phyloP scores from a whole-genome alignment of 495 filamentous ascomycete species.

The Geoglossum glabrum region DNA sequence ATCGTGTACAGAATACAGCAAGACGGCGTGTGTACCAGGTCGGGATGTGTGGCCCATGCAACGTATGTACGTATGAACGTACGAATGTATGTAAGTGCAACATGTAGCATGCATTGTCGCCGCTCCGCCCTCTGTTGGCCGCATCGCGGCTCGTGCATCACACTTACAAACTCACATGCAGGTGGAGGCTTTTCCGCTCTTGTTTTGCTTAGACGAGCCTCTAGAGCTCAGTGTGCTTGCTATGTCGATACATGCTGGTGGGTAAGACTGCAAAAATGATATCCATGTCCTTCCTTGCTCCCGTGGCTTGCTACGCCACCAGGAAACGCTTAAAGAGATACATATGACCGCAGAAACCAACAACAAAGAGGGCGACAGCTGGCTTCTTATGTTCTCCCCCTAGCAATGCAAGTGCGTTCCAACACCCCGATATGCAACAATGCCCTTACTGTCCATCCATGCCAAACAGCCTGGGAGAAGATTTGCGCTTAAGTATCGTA shows the following conservation, averaged over 20 bases:
- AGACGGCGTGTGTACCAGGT: too few relatives aligned
- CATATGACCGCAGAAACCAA: not conserved
- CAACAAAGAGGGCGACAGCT: not conserved
- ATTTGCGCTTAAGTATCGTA: not conserved
- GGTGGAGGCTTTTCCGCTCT: too few relatives aligned
- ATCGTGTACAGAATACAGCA: too few relatives aligned
- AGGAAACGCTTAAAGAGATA: not conserved
- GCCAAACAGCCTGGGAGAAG: not conserved
- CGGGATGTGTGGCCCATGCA: too few relatives aligned
- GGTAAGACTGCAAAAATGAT: not conserved
- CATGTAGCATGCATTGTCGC: too few relatives aligned
- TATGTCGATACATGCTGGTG: not conserved
- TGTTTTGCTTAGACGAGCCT: too few relatives aligned
- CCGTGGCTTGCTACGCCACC: not conserved
- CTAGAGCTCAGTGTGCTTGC: too few relatives aligned
- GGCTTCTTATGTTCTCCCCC: not conserved
- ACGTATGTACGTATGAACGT: too few relatives aligned
- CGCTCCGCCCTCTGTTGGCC: too few relatives aligned
- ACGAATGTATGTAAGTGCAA: too few relatives aligned
- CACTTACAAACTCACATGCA: too few relatives aligned
- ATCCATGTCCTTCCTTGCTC: not conserved
- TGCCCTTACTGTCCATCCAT: not conserved
- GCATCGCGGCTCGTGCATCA: too few relatives aligned
- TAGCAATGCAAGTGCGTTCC: not conserved
- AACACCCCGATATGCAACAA: constrained; percentile 1